Evolutionary conservation across 1,284 basidiomycete species (phyloP).

Genomic region (Puccinia polysora): DNA sequence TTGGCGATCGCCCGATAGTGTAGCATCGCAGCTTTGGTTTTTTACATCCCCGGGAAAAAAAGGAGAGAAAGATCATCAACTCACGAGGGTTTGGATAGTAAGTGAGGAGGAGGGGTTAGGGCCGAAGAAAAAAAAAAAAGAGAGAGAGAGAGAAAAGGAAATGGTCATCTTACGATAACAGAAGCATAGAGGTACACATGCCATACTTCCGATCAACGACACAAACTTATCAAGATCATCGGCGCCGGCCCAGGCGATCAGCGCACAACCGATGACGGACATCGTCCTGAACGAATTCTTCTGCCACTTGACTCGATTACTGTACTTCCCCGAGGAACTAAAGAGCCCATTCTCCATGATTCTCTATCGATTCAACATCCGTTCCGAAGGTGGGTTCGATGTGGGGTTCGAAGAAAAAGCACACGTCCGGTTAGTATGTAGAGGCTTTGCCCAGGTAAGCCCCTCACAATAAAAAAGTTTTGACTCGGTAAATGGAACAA

Average conservation of each 20-base stretch:
- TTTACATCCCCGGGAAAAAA: too few species aligned
- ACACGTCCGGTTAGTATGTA: neutral
- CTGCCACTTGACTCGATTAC: slow-evolving; percentile 66
- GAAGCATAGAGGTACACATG: slow-evolving; percentile 89
- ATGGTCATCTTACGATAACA: slow-evolving; percentile 45
- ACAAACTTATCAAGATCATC: slow-evolving; percentile 95
- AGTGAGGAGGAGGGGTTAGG: too few species aligned
- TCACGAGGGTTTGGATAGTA: slow-evolving; percentile 49
- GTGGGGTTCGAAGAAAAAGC: neutral
- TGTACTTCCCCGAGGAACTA: slow-evolving; percentile 73
- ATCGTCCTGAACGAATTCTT: slow-evolving; percentile 85
- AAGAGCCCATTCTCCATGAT: slow-evolving; percentile 98
- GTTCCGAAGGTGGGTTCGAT: neutral
- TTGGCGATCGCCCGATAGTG: slow-evolving; percentile 59
- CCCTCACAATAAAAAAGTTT: neutral
- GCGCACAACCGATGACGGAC: slow-evolving; percentile 70
- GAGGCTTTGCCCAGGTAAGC: neutral
- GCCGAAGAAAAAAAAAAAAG: neutral
- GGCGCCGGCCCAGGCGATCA: slow-evolving; percentile 77
- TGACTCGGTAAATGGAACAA: neutral
- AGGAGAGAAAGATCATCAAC: slow-evolving; percentile 69
- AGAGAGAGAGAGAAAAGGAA: slow-evolving; percentile 1
- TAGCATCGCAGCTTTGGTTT: slow-evolving; percentile 25
- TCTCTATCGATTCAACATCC: slow-evolving; percentile 53
- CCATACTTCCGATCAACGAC: slow-evolving; percentile 84